A percentile compares a stretch with the other conserved stretches of the same genome.
Conservation (phyloP, 108 stramenopile genomes). For the Mayamaea pseudoterrestris region DNA sequence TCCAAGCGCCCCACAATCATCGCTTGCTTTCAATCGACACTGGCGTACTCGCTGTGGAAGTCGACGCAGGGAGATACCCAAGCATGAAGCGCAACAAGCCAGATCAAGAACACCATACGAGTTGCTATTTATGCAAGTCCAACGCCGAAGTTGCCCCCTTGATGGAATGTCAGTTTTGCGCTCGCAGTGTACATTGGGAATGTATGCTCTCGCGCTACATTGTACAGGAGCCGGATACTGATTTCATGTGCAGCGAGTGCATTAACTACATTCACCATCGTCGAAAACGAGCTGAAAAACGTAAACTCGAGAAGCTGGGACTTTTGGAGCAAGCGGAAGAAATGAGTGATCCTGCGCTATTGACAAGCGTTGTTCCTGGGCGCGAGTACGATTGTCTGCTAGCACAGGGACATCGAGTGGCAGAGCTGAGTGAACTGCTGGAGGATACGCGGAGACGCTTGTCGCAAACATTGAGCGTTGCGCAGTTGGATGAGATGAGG, state of each 20-base stretch:
- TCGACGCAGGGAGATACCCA: constrained; percentile 60
- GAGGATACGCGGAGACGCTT: constrained; percentile 61
- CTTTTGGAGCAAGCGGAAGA: constrained; percentile 19
- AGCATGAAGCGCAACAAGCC: constrained; percentile 43
- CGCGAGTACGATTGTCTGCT: constrained; percentile 59
- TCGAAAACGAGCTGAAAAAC: constrained; percentile 51
- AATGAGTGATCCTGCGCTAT: constrained; percentile 11
- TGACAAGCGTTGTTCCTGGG: constrained; percentile 25
- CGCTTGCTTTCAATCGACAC: too few relatives aligned
- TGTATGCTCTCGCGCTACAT: constrained; percentile 41
- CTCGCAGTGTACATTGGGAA: constrained; percentile 37
- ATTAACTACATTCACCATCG: constrained; percentile 26
- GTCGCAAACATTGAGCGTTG: constrained; percentile 24
- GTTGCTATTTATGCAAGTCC: constrained; percentile 44
- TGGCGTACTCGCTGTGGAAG: constrained; percentile 51
- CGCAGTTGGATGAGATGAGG: constrained; percentile 42
- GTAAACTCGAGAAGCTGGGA: constrained; percentile 47
- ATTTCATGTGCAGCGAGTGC: constrained; percentile 68
- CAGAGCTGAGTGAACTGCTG: constrained; percentile 60
- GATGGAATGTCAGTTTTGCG: constrained; percentile 58
- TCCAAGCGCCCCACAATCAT: too few relatives aligned
- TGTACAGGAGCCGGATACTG: constrained; percentile 55
- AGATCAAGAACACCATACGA: constrained; percentile 5
- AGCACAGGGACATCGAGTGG: constrained; percentile 42
- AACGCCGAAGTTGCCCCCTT: constrained; percentile 12